These are phyloP conservation scores for Fusarium robinianum DNA, from an alignment of 2,329 filamentous ascomycete genomes.

Conservation along the genomic window DNA sequence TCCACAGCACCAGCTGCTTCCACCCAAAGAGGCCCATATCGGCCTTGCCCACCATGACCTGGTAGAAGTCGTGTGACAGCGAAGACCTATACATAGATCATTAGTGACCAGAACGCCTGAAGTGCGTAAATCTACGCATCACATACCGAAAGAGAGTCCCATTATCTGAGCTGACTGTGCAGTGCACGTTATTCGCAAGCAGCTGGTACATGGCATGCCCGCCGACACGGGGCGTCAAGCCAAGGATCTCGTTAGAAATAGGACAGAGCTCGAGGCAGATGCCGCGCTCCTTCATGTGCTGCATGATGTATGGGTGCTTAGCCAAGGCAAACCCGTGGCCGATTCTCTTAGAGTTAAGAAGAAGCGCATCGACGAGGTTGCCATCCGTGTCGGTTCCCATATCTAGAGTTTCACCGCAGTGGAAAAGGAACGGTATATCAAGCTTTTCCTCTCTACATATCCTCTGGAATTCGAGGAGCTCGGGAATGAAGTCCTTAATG, in stretches of 20 bases:
- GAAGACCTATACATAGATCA: conserved; percentile 57
- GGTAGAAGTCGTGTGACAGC: conserved; percentile 77
- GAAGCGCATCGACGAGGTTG: conserved; percentile 70
- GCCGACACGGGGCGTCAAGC: conserved; percentile 66
- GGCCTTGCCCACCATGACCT: conserved; percentile 70
- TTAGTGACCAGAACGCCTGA: conserved; percentile 1
- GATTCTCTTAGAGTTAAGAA: conserved; percentile 69
- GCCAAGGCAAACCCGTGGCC: conserved; percentile 74
- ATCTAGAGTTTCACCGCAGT: conserved; percentile 76
- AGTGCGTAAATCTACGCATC: not conserved
- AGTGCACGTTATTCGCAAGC: conserved; percentile 73
- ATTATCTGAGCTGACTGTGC: conserved; percentile 76
- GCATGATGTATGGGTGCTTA: conserved; percentile 68
- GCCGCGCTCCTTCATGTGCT: conserved; percentile 63
- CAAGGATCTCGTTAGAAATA: conserved; percentile 76
- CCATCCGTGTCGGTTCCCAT: conserved; percentile 66
- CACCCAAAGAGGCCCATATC: conserved; percentile 71
- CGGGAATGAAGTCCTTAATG: conserved; percentile 57
- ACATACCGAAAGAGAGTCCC: conserved; percentile 70
- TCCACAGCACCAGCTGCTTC: conserved; percentile 70
- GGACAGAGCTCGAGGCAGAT: conserved; percentile 78
- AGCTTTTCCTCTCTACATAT: conserved; percentile 53
- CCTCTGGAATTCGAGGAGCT: conserved; percentile 61
- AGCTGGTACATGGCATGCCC: conserved; percentile 71
- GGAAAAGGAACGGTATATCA: conserved; percentile 73